phyloP scores from a whole-genome alignment of 768 basidiomycete genomes.

The Suillus decipiens region DNA sequence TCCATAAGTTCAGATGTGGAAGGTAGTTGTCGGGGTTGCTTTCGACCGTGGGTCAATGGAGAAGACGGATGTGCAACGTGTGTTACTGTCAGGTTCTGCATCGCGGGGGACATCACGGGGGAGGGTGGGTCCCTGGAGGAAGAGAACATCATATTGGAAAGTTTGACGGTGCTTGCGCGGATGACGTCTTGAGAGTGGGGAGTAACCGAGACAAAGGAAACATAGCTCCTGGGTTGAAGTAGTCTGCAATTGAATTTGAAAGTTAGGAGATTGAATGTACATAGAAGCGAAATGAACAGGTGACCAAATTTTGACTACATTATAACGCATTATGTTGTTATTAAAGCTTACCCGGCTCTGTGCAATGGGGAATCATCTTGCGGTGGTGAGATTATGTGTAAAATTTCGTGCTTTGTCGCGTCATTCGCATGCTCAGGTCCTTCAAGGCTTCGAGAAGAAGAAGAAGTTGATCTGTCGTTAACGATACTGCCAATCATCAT shows the following conservation, averaged over 20 bases:
- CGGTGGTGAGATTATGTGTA: conserved; percentile 24
- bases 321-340: conserved; percentile 11
- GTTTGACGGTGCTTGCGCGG: conserved; percentile 63
- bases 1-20: background rate
- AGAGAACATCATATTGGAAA: conserved; percentile 51
- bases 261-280: conserved; percentile 16
- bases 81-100: background rate
- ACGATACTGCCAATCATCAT: background rate
- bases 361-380: conserved; percentile 45
- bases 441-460: conserved; percentile 2
- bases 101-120: background rate
- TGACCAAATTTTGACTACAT: conserved; percentile 7
- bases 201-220: conserved; percentile 25
- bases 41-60: background rate
- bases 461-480: background rate
- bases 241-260: conserved; percentile 40
- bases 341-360: conserved; percentile 53
- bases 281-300: conserved; percentile 15
- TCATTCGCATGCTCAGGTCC: conserved; percentile 1
- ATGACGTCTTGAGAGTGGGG: conserved; percentile 66
- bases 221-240: conserved; percentile 55
- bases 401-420: conserved; percentile 14
- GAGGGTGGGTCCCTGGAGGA: conserved; percentile 25
- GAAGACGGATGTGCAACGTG: background rate
- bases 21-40: too few species aligned